phyloP scores from a whole-genome alignment of 176 grass and related monocot genomes.

The Urochloa ruziziensis region DNA sequence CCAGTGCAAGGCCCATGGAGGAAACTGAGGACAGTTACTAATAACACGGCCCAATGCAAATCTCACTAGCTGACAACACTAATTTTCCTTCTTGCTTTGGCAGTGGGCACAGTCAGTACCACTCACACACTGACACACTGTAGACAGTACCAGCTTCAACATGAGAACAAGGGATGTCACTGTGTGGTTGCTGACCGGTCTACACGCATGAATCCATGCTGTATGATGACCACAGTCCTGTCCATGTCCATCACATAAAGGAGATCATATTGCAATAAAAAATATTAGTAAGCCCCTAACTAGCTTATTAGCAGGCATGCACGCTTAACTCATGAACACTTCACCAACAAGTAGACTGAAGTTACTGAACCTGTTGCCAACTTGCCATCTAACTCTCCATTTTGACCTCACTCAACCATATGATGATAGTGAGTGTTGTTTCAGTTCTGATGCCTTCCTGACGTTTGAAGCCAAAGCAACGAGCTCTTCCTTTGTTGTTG shows the following conservation, averaged over 20 bases:
- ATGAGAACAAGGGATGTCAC: not conserved
- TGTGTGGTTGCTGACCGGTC: not conserved
- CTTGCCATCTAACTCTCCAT: not conserved
- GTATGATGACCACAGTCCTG: not conserved
- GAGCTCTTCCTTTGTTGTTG: not conserved
- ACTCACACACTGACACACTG: not conserved
- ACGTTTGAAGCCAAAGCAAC: constrained; percentile 20
- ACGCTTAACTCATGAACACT: not conserved
- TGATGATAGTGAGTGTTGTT: not conserved
- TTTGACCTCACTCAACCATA: not conserved
- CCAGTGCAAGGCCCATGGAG: not conserved
- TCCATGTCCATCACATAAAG: not conserved
- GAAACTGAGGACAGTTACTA: not conserved
- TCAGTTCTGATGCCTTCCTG: constrained; percentile 19
- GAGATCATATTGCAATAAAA: not conserved
- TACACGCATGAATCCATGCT: not conserved
- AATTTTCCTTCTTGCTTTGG: not conserved
- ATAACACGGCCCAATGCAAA: not conserved
- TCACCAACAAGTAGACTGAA: not conserved
- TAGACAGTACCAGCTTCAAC: not conserved
- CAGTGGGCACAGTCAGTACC: not conserved
- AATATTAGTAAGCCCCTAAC: not conserved
- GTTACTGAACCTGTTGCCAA: not conserved
- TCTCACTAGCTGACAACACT: not conserved
- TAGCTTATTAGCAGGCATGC: not conserved